Conservation (phyloP, 345 rosid species). For the Citrus cavaleriei region DNA sequence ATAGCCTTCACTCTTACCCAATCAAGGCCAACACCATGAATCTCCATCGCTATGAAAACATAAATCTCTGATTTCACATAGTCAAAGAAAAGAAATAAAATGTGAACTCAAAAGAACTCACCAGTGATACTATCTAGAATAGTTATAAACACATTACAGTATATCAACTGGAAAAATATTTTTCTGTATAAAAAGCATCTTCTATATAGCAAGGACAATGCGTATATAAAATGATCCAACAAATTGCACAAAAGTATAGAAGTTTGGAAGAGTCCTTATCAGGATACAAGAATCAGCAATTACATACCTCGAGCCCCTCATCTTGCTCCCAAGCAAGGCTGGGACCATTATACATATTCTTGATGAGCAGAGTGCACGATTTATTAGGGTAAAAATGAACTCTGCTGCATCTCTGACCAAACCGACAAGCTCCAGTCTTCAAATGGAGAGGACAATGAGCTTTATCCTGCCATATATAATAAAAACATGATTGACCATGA, state of each 20-base stretch:
- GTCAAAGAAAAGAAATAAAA: slow-evolving; percentile 52
- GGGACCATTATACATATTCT: slow-evolving; percentile 93
- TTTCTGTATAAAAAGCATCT: background rate
- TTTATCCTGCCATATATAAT: slow-evolving; percentile 62
- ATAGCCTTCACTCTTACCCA: slow-evolving; percentile 38
- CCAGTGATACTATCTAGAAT: slow-evolving; percentile 2
- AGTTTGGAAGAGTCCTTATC: slow-evolving; percentile 19
- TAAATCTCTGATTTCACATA: slow-evolving; percentile 40
- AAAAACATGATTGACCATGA: background rate
- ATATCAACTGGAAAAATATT: background rate
- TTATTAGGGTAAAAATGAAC: slow-evolving; percentile 90
- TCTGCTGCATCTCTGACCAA: slow-evolving; percentile 94
- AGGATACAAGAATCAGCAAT: slow-evolving; percentile 87
- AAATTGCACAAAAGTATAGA: background rate
- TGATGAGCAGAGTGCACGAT: slow-evolving; percentile 83
- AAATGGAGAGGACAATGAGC: slow-evolving; percentile 97
- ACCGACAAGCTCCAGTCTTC: slow-evolving; percentile 94
- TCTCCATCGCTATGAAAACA: slow-evolving; percentile 46
- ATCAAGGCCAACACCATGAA: slow-evolving; percentile 45
- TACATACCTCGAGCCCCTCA: slow-evolving; percentile 99
- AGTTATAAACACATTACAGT: background rate
- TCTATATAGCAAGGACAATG: background rate
- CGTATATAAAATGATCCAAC: background rate
- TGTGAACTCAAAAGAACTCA: slow-evolving; percentile 15
- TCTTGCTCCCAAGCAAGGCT: slow-evolving; percentile 97